Evolutionary conservation across 768 basidiomycete species (phyloP), one percentile per base, ranked within the genome.

Genomic region (Tubosaeta brunneosetosa): DNA sequence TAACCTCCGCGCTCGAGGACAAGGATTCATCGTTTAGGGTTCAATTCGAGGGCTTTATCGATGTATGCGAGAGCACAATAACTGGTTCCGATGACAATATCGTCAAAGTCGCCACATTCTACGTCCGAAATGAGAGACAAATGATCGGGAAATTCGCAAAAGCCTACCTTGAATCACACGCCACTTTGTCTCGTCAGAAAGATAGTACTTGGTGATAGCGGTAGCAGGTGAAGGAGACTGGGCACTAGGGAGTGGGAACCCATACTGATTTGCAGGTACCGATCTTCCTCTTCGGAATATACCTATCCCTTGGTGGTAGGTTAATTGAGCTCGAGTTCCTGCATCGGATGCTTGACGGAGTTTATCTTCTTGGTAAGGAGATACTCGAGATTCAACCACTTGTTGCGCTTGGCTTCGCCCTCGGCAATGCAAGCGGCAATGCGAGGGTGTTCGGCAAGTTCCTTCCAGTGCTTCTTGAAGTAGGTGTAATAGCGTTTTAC

Each of bases 221-320:
- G 36, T 10, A 6, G 37, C 43, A 8, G 55, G 55, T 9, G 53
- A 47, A 12, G 31, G 26, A 3, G 31, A 29, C 12, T 55, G 55
- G 29, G 38, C 36, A 4, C 31, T 44, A 3, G 55, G 55, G 22
- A 44, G 42, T 13, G 55, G 55, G 17, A 45, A 55, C 42, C 55
- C 51, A 10, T 32, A 52, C 14, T 45, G 55, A 45, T 55, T 49
- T 22, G 80, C 12, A 98, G 78, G 74, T 97, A 99, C 16, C 95
- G 79, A 62, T 98, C 97, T 65, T 98, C 97, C 65, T 98, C 97
- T 57, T 99, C 97, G 25, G 82, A 88, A 70, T 95, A 99, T 6
- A 93, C 88, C 64, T 97, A 97, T 54, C 94, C 95, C 70, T 97
- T 97, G 33, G 94, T 95, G 29, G 88, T 88, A 1, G 91, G 92